These are phyloP conservation scores for Fraxinus velutina DNA, from an alignment of 305 asterid genomes.

Conservation along the genomic window DNA sequence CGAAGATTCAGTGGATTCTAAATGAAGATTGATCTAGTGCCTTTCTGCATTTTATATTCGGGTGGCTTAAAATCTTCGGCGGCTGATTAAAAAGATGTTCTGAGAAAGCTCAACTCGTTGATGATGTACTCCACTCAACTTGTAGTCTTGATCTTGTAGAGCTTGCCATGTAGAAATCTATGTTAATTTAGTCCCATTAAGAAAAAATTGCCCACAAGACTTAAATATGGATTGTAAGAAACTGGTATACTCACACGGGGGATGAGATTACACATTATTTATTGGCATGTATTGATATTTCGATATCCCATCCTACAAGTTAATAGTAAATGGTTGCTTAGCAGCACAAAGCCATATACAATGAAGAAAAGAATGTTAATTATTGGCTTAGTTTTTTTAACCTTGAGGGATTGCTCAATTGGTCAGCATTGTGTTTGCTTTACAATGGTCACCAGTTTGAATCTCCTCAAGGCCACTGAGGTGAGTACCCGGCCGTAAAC, in stretches of 20 bases:
- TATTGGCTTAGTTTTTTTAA: too few species aligned
- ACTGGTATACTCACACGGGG: neutral
- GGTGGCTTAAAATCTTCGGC: neutral
- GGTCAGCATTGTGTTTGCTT: too few species aligned
- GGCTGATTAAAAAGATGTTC: neutral
- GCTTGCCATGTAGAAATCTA: conserved; percentile 4
- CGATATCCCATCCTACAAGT: neutral
- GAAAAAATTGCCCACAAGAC: neutral
- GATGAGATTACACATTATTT: neutral
- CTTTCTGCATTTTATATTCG: neutral
- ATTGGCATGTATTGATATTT: neutral
- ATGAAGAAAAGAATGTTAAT: neutral
- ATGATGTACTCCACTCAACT: neutral
- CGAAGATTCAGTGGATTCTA: neutral
- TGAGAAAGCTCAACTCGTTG: neutral
- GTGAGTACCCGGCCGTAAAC: too few species aligned
- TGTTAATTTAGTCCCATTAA: neutral
- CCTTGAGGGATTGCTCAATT: too few species aligned
- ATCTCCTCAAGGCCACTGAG: too few species aligned
- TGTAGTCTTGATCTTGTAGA: neutral
- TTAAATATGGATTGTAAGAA: neutral
- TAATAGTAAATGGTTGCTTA: neutral
- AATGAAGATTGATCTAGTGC: neutral
- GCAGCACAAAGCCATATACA: neutral
- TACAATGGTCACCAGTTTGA: too few species aligned